Percentiles rank a stretch among this genome's conserved stretches.
Evolutionary conservation across 2,329 filamentous ascomycete species (phyloP).

Genomic region (Talaromyces sp.): DNA sequence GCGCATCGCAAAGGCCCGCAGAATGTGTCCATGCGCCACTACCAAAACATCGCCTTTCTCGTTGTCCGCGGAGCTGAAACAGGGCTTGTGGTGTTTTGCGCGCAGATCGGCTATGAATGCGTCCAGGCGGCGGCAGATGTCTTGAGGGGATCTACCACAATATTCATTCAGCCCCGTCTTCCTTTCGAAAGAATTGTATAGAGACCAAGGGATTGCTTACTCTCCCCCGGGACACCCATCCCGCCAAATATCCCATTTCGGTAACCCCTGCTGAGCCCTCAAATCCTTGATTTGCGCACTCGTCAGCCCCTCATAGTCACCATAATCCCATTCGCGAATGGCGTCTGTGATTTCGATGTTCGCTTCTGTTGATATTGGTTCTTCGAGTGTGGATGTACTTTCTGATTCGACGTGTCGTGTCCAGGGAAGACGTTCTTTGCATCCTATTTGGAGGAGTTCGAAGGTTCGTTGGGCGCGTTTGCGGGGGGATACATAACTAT

Average conservation of each 20-base stretch:
- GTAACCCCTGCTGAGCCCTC: slow-evolving; percentile 56
- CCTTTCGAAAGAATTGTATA: too few relatives aligned
- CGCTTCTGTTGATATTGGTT: slow-evolving; percentile 54
- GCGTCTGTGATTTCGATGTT: slow-evolving; percentile 66
- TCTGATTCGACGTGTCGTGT: slow-evolving; percentile 32
- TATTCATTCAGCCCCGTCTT: neutral
- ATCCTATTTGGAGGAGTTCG: slow-evolving; percentile 75
- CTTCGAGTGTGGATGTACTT: slow-evolving; percentile 23
- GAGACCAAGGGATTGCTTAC: slow-evolving; percentile 45
- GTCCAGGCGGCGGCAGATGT: slow-evolving; percentile 72
- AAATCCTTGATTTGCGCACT: slow-evolving; percentile 63
- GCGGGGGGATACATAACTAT: slow-evolving; percentile 78
- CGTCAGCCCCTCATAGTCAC: slow-evolving; percentile 79
- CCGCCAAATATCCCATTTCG: slow-evolving; percentile 80
- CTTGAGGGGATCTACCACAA: slow-evolving; percentile 58
- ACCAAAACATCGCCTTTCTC: slow-evolving; percentile 66
- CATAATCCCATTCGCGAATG: slow-evolving; percentile 80
- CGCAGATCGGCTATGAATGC: slow-evolving; percentile 72
- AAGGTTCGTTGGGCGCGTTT: slow-evolving; percentile 81
- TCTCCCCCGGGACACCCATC: slow-evolving; percentile 85
- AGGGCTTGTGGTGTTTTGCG: slow-evolving; percentile 59
- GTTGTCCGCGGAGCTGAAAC: slow-evolving; percentile 51
- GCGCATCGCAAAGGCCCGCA: slow-evolving; percentile 81
- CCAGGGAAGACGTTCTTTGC: slow-evolving; percentile 70
- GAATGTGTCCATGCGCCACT: slow-evolving; percentile 86